A percentile compares a stretch with the other conserved stretches of the same genome.
Conservation (phyloP, 768 basidiomycete genomes). For the Mrakia gelida region DNA sequence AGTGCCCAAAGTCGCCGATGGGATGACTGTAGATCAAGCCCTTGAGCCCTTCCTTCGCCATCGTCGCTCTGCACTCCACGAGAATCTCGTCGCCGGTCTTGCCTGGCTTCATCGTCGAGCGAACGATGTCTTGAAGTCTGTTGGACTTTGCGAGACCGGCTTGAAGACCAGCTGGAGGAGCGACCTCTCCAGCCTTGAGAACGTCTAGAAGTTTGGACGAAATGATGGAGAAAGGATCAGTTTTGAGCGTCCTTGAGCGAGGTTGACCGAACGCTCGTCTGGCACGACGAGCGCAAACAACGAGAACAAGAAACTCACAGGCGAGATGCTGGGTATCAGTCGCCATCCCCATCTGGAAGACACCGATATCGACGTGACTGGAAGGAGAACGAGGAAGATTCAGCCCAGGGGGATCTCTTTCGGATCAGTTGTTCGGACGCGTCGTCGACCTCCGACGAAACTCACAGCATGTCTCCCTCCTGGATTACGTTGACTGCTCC, state of each 20-base stretch:
- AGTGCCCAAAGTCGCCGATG: slow-evolving; percentile 57
- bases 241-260: neutral
- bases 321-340: slow-evolving; percentile 59
- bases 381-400: too few relatives aligned
- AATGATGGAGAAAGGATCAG: too few relatives aligned
- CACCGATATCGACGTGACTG: slow-evolving; percentile 46
- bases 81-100: slow-evolving; percentile 54
- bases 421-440: neutral
- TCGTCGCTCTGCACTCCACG: slow-evolving; percentile 47
- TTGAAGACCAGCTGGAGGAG: slow-evolving; percentile 50
- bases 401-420: too few relatives aligned
- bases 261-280: too few relatives aligned
- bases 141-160: slow-evolving; percentile 52
- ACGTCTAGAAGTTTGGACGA: slow-evolving; percentile 42
- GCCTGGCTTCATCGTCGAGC: slow-evolving; percentile 50
- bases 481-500: slow-evolving; percentile 48
- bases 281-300: too few relatives aligned
- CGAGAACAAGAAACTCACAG: slow-evolving; percentile 32
- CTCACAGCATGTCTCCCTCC: slow-evolving; percentile 52
- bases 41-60: slow-evolving; percentile 50
- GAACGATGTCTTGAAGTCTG: slow-evolving; percentile 54
- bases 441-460: neutral
- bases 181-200: slow-evolving; percentile 49
- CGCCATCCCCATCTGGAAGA: slow-evolving; percentile 55
- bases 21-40: slow-evolving; percentile 54